phyloP scores from a whole-genome alignment of 805 yeast genomes.

The Blastobotrys parvus region DNA sequence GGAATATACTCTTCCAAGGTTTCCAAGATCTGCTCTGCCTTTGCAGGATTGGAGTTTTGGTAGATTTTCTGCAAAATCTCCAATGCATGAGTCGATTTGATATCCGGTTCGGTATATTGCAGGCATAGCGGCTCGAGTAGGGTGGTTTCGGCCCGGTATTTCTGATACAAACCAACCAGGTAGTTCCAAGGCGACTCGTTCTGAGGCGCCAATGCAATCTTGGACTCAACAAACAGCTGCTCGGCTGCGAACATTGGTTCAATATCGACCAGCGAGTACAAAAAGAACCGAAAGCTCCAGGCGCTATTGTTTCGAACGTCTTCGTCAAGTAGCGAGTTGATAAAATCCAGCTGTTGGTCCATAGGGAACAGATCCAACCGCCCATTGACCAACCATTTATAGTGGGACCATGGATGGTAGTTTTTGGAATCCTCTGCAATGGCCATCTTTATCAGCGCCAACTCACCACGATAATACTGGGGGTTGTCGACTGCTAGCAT shows the following conservation, averaged over 20 bases:
- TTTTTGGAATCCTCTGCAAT: slow-evolving; percentile 75
- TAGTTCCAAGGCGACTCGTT: slow-evolving; percentile 87
- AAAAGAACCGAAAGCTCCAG: slow-evolving; percentile 79
- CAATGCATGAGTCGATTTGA: slow-evolving; percentile 37
- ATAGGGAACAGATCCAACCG: not conserved
- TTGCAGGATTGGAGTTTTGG: slow-evolving; percentile 20
- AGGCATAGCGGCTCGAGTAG: slow-evolving; percentile 40
- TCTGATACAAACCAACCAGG: slow-evolving; percentile 47
- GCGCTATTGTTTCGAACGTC: slow-evolving; percentile 89
- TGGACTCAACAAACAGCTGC: slow-evolving; percentile 39
- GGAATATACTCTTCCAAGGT: slow-evolving; percentile 54
- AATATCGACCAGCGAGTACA: slow-evolving; percentile 25
- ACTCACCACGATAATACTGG: slow-evolving; percentile 41
- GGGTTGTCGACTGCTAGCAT: slow-evolving; percentile 35
- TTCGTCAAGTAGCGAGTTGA: slow-evolving; percentile 27
- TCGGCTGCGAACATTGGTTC: slow-evolving; percentile 36
- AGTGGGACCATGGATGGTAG: slow-evolving; percentile 93
- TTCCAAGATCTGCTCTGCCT: slow-evolving; percentile 40
- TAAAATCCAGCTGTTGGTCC: slow-evolving; percentile 44
- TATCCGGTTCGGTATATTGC: slow-evolving; percentile 30
- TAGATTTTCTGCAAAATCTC: slow-evolving; percentile 53
- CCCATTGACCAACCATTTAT: slow-evolving; percentile 61
- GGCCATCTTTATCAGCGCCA: slow-evolving; percentile 58
- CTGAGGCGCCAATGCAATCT: slow-evolving; percentile 59
- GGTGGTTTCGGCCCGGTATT: slow-evolving; percentile 22